Evolutionary conservation across 2,329 filamentous ascomycete genomes (phyloP), one percentile per base, ranked within the genome.

Genomic region (Pyricularia pennisetigena): DNA sequence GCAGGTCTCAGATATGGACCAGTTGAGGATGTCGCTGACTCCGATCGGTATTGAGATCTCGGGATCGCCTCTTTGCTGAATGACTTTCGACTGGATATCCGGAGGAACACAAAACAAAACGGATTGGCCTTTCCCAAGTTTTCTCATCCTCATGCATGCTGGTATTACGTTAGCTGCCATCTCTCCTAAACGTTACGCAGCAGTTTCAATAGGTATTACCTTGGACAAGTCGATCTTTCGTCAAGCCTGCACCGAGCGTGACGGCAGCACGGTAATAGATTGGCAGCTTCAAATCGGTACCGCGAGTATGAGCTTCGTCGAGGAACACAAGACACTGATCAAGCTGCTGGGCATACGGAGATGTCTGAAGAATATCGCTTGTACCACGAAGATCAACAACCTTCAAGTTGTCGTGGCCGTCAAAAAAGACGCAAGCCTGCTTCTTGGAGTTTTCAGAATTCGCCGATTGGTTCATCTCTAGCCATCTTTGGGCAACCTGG

Each of bases 101-200:
- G 79, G 73, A 0, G 87, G 82, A 0, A 87, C 76, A 68, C 82
- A 86, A 66, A 91, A 91, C 0, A 85, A 78, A 0, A 92, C 82
- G 0, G 85, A 87, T 71, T 93, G 90, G 0, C 88, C 88, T 2
- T 85, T 77, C 0, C 88, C 90, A 0, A 94, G 80, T 69, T 88
- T 86, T 14, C 90, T 77, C 84, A 93, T 87, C n/a, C 90, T 77
- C 87, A 90, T 91, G 69, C 88, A 90, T 0, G 88, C 88, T 86
- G 66, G 20, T n/a, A 24, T n/a, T 61, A 24, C 14, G 23, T 61
- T 24, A 61, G 23, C 9, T 24, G 14, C 10, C 32, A 35, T 14
- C 4, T 35, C 12, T 35, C 12, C 12, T 35, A 35, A 35, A 35
- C 32, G 32, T 35, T 35, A 35, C 32, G 32, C 32, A 35, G 32